phyloP scores from a whole-genome alignment of 2,329 filamentous ascomycete species.

The Setomelanomma holmii region DNA sequence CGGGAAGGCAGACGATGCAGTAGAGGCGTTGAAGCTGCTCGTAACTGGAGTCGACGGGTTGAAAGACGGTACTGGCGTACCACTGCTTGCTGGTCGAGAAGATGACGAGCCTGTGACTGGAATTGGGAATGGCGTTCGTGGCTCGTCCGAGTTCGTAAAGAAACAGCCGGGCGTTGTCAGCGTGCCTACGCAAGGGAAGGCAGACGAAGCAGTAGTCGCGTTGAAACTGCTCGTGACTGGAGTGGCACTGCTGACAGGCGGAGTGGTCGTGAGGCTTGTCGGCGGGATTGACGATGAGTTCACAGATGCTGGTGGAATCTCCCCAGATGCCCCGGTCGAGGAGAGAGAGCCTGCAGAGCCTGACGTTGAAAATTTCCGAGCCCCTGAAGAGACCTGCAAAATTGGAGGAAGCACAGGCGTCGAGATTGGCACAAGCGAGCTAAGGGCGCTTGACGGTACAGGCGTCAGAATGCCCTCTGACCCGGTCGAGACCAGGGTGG shows the following conservation, averaged over 20 bases:
- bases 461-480: constrained; percentile 13
- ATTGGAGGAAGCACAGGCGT: neutral
- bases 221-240: neutral
- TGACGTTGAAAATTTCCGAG: constrained; percentile 4
- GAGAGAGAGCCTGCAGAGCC: constrained; percentile 7
- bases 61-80: neutral
- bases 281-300: constrained; percentile 2
- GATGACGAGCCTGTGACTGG: neutral
- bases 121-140: neutral
- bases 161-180: neutral
- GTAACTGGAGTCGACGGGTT: neutral
- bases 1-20: neutral
- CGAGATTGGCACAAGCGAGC: constrained; percentile 6
- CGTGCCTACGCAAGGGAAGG: neutral
- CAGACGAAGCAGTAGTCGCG: too few relatives aligned
- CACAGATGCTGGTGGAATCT: constrained; percentile 10
- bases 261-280: neutral
- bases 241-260: constrained; percentile 1
- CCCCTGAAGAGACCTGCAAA: constrained; percentile 3
- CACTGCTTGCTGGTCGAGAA: neutral
- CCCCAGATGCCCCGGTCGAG: constrained; percentile 13
- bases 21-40: neutral
- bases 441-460: constrained; percentile 5
- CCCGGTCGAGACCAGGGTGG: neutral
- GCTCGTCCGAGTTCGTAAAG: neutral